Conservation (phyloP, 1,284 basidiomycete species). For the Golubevia sp. region DNA sequence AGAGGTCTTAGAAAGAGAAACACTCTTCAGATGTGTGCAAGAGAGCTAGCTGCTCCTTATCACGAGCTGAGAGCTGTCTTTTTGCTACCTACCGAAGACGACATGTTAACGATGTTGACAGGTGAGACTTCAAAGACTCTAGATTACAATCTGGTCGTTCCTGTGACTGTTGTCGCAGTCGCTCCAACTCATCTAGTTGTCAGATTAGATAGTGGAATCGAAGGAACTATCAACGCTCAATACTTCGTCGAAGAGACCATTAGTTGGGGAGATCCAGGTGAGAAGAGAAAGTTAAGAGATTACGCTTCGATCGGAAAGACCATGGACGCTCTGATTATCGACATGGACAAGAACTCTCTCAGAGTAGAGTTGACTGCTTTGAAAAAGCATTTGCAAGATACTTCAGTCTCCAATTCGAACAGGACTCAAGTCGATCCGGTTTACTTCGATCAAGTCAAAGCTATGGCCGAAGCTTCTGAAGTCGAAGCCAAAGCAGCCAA, state of each 20-base stretch:
- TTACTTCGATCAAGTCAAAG: conserved; percentile 48
- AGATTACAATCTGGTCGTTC: conserved; percentile 78
- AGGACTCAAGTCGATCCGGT: conserved; percentile 31
- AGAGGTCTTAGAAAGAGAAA: conserved; percentile 76
- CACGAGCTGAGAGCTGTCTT: conserved; percentile 77
- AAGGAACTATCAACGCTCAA: conserved; percentile 53
- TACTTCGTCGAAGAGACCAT: conserved; percentile 24
- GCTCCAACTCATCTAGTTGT: conserved; percentile 68
- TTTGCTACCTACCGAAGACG: conserved; percentile 73
- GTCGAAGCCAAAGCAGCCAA: conserved; percentile 38
- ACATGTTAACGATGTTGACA: conserved; percentile 91
- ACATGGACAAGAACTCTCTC: conserved; percentile 36
- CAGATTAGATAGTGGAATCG: conserved; percentile 85
- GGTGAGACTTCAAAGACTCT: conserved; percentile 86
- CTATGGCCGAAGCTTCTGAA: conserved; percentile 28
- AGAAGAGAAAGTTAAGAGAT: background rate
- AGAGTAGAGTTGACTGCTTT: conserved; percentile 47
- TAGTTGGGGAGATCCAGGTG: too few species aligned
- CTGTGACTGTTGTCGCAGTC: conserved; percentile 72
- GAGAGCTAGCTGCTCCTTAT: conserved; percentile 85
- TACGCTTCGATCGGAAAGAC: conserved; percentile 21
- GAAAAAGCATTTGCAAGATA: conserved; percentile 37
- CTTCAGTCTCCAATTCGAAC: conserved; percentile 26
- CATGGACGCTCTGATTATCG: conserved; percentile 47
- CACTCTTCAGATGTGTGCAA: conserved; percentile 82